These are phyloP conservation scores for Alternaria sp. DNA, from an alignment of 2,329 filamentous ascomycete species.

Conservation along the genomic window DNA sequence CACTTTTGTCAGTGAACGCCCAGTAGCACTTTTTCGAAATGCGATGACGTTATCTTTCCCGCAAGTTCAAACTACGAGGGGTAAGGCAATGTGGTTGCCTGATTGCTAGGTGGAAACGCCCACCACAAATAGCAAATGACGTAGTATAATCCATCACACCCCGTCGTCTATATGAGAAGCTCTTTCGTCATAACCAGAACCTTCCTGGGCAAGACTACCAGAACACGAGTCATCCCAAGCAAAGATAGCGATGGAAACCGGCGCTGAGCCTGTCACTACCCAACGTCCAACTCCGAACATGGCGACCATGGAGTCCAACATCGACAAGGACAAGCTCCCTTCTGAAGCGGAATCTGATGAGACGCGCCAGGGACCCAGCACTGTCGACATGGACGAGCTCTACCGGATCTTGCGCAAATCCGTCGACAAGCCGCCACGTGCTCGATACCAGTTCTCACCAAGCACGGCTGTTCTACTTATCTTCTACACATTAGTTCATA, in stretches of 20 bases:
- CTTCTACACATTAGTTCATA: rapidly evolving
- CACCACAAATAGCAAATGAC: neutral
- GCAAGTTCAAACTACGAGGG: neutral
- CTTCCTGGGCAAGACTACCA: too few relatives aligned
- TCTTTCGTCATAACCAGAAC: neutral
- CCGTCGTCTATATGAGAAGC: neutral
- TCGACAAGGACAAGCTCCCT: neutral
- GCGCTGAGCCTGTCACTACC: too few relatives aligned
- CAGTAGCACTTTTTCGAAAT: neutral
- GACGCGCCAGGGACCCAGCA: too few relatives aligned
- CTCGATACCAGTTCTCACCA: neutral
- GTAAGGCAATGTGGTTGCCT: neutral
- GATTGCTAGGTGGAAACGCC: neutral
- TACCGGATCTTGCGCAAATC: too few relatives aligned
- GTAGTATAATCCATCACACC: neutral
- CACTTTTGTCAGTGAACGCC: neutral
- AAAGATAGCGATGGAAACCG: neutral
- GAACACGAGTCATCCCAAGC: neutral
- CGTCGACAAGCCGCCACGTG: too few relatives aligned
- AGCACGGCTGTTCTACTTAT: neutral
- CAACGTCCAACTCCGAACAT: too few relatives aligned
- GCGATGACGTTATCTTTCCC: neutral
- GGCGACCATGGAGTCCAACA: neutral
- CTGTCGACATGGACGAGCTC: too few relatives aligned
- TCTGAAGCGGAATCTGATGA: too few relatives aligned